Evolutionary conservation across 768 basidiomycete species (phyloP), one percentile per base, ranked within the genome.

Genomic region (Clathrus columnatus): DNA sequence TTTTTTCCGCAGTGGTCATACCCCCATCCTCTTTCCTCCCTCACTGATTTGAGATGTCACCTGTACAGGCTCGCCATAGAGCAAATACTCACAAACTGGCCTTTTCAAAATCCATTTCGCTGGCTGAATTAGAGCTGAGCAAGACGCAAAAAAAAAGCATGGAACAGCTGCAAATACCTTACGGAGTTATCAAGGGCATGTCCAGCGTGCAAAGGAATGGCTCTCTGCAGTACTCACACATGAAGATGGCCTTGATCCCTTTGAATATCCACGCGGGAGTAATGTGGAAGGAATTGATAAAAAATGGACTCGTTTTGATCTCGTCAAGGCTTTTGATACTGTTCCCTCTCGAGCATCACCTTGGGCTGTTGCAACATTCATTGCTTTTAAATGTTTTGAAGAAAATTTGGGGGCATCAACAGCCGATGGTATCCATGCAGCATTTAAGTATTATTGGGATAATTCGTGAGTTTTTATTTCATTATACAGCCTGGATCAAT

Each of bases 301-400:
- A 52, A 29, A 41, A 32, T 41, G 51, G 51, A 43, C 20, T 4
- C 18, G 11, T 23, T 18, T 11, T 2, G 51, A 52, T 6, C 20
- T 52, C 8, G 8, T 10, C 5, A n/a, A 54, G 14, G 67, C 71
- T 18, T 67, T 72, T 27, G 57, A 66, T 14, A 48, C 54, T 0
- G 54, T 59, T 1, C 71, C 69, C 2, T 69, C 68, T 56, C 51
- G 54, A 24, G 62, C 60, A 30, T 70, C 69, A 2, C 62, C 63
- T 4, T 16, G 23, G 5, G 68, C 59, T 1, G 50, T 71, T 5
- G 63, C 66, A 53, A 51, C 64, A 3, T 69, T 62, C 47, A 48
- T 71, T 1, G 61, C 64, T 1, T 62, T 68, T 32, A 71, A 72
- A 53, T 70, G 70, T 48, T 59, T 70, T 17, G 59, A 49, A 0